Base-by-base conservation (phyloP, 257 asterid species). In the Solanum medicagineum region DNA sequence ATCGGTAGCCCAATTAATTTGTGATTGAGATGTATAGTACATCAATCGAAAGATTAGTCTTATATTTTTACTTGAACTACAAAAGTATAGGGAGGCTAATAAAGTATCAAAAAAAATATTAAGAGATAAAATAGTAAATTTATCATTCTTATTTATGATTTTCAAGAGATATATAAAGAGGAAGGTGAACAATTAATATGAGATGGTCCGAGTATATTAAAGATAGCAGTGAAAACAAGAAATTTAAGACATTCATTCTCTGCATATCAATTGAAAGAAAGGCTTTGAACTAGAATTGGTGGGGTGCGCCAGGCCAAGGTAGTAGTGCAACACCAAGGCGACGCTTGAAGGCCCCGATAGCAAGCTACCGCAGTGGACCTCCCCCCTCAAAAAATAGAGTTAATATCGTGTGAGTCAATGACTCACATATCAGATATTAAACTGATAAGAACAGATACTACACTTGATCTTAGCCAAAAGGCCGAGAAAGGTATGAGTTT, bases 391-490 rank as follows among this genome's bases (percentile, higher is more conserved):
- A 29, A 29, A 29, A 29, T 29, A 0, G 0, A 29, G 32, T 29
- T 29, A 29, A 29, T 20, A 59, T 59, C 65, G 1, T 9, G 65
- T 59, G 65, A 59, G 29, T 20, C 1, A 0, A 20, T 59, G 7
- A 59, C 26, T 10, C 32, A 60, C 29, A 60, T 60, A 65, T 86
- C 88, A 86, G 81, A 89, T 89, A 85, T 86, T 86, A 77, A 85
- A 89, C 87, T 83, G 85, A 86, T 89, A 89, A 85, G 87, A 89
- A 85, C 84, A 89, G 87, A 89, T 85, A 85, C 87, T 89, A 87
- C 88, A 87, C 88, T 89, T 89, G 85, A 89, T 86, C 89, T 87
- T 89, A 87, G 86, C 84, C 91, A 87, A 87, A 89, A 86, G 89
- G 88, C 86, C 88, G 86, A 88, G 91, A 88, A 86, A 86, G 85